Percentiles rank a stretch among this genome's conserved stretches.
phyloP scores from a whole-genome alignment of 768 basidiomycete genomes.

The Trametes maxima region DNA sequence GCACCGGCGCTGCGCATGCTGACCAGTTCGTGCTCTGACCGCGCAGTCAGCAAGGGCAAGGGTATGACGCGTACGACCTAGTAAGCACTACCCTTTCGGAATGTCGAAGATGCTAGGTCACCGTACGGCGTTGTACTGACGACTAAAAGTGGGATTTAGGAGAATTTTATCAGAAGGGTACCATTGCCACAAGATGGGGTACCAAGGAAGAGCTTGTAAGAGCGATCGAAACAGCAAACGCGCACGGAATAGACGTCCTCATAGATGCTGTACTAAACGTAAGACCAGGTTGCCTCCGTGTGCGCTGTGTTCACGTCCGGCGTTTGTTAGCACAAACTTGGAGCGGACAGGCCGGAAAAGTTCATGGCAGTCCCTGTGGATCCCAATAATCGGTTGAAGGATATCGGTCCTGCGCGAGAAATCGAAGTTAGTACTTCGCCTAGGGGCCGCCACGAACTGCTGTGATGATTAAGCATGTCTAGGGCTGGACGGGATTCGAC shows the following conservation, averaged over 20 bases:
- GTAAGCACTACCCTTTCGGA: slow-evolving; percentile 42
- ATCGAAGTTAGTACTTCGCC: slow-evolving; percentile 58
- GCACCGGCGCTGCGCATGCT: background rate
- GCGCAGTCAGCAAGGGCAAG: slow-evolving; percentile 60
- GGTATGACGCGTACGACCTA: slow-evolving; percentile 87
- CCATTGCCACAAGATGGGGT: slow-evolving; percentile 81
- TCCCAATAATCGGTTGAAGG: slow-evolving; percentile 63
- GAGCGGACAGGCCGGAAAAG: slow-evolving; percentile 74
- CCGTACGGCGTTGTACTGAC: background rate
- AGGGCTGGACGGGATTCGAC: slow-evolving; percentile 89
- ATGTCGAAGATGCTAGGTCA: background rate
- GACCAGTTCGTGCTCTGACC: background rate
- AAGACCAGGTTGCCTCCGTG: slow-evolving; percentile 16
- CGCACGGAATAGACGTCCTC: slow-evolving; percentile 70
- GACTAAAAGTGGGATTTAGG: slow-evolving; percentile 80
- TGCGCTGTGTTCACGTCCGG: background rate
- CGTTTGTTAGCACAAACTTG: slow-evolving; percentile 74
- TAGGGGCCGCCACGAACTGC: background rate
- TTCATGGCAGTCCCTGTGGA: slow-evolving; percentile 75
- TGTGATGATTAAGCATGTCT: slow-evolving; percentile 6
- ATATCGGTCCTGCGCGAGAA: slow-evolving; percentile 56
- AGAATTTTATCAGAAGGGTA: slow-evolving; percentile 79
- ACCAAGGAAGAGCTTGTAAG: slow-evolving; percentile 75
- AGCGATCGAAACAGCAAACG: slow-evolving; percentile 68
- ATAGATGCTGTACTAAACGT: slow-evolving; percentile 93